Evolutionary conservation across 192 early-diverging fungal genomes (phyloP).

Genomic region (Dimargaris verticillata): DNA sequence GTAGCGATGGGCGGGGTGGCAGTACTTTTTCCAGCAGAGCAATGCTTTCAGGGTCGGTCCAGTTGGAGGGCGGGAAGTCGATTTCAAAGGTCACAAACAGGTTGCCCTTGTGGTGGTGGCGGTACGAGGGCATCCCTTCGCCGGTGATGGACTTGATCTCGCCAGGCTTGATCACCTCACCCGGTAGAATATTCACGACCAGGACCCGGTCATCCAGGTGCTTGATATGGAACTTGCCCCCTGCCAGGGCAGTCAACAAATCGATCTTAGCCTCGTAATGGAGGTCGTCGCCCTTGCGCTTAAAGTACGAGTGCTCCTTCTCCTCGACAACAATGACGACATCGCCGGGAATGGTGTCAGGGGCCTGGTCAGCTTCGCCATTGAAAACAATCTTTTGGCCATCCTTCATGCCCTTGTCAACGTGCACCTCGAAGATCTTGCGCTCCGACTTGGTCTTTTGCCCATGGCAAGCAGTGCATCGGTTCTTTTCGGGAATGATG

Average conservation of each 20-base stretch:
- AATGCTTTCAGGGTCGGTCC: constrained; percentile 51
- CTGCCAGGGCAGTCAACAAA: constrained; percentile 84
- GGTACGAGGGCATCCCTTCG: constrained; percentile 94
- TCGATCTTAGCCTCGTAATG: constrained; percentile 87
- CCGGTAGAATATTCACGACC: constrained; percentile 76
- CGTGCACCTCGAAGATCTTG: constrained; percentile 95
- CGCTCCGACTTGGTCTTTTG: constrained; percentile 74
- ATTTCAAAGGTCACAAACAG: constrained; percentile 87
- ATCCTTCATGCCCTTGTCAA: constrained; percentile 96
- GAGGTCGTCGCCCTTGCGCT: constrained; percentile 84
- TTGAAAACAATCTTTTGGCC: constrained; percentile 88
- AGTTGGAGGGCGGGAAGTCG: constrained; percentile 77
- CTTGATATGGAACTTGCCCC: constrained; percentile 78
- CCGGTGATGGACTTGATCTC: constrained; percentile 68
- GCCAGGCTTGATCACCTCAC: constrained; percentile 88
- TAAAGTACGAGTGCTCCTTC: constrained; percentile 84
- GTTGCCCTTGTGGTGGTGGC: constrained; percentile 77
- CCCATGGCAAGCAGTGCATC: constrained; percentile 81
- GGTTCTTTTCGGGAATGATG: constrained; percentile 75
- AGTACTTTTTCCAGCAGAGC: constrained; percentile 64
- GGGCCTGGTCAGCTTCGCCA: constrained; percentile 94
- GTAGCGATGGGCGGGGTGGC: constrained; percentile 48
- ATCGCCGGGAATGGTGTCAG: constrained; percentile 89
- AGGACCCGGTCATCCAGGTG: constrained; percentile 89
- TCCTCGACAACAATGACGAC: constrained; percentile 94